Evolutionary conservation across 2,329 filamentous ascomycete genomes (phyloP).

Genomic region (Tolypocladium guangdongense): DNA sequence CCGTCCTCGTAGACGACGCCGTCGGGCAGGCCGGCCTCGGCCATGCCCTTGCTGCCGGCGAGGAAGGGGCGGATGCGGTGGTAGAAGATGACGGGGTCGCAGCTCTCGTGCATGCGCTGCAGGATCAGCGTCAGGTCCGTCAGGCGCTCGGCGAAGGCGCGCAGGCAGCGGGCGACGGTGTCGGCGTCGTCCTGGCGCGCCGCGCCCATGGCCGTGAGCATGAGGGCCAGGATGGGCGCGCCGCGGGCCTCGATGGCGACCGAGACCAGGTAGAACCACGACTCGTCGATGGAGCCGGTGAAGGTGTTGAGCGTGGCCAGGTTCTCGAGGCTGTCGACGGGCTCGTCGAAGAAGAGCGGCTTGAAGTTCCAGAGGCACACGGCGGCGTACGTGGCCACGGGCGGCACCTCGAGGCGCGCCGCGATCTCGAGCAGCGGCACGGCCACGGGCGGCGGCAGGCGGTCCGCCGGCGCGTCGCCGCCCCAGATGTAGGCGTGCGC

Average conservation of each 20-base stretch:
- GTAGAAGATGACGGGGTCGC: slow-evolving; percentile 91
- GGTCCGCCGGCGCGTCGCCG: slow-evolving; percentile 69
- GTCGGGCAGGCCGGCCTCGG: slow-evolving; percentile 76
- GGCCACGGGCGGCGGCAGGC: slow-evolving; percentile 70
- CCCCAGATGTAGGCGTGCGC: slow-evolving; percentile 96
- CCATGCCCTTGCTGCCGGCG: slow-evolving; percentile 96
- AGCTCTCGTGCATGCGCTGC: slow-evolving; percentile 87
- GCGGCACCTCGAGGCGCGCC: slow-evolving; percentile 69
- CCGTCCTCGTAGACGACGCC: slow-evolving; percentile 85
- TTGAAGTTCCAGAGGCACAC: slow-evolving; percentile 96
- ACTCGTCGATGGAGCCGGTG: slow-evolving; percentile 89
- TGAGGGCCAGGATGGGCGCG: slow-evolving; percentile 74
- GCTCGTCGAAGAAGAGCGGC: slow-evolving; percentile 74
- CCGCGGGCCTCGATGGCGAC: slow-evolving; percentile 92
- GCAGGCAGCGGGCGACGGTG: slow-evolving; percentile 69
- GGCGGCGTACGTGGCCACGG: slow-evolving; percentile 88
- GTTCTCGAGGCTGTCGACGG: slow-evolving; percentile 75
- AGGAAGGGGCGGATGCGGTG: slow-evolving; percentile 92
- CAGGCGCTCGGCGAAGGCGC: slow-evolving; percentile 72
- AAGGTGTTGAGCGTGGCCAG: slow-evolving; percentile 81
- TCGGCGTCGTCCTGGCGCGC: slow-evolving; percentile 57
- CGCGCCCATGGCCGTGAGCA: slow-evolving; percentile 78
- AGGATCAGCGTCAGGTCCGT: slow-evolving; percentile 74
- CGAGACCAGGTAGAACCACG: slow-evolving; percentile 96
- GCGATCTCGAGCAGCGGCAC: slow-evolving; percentile 73